Evolutionary conservation across 192 early-diverging fungal species (phyloP).

Genomic region (Podila epicladia): DNA sequence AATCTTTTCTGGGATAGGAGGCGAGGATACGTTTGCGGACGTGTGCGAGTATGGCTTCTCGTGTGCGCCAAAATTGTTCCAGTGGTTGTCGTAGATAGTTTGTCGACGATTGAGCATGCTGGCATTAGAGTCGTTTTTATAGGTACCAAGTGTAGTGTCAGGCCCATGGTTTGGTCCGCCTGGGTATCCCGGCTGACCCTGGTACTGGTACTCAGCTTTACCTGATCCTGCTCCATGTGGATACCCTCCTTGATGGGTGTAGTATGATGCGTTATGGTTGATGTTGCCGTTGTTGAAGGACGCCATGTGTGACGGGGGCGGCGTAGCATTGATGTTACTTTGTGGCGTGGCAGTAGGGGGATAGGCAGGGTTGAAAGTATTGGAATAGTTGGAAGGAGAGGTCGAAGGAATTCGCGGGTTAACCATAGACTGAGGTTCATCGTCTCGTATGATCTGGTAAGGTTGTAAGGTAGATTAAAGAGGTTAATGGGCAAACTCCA

Average conservation of each 20-base stretch:
- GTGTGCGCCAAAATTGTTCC: conserved; percentile 36
- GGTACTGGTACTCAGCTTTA: background rate
- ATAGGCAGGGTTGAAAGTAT: conserved; percentile 19
- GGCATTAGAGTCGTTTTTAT: background rate
- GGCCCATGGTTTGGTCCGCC: background rate
- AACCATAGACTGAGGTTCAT: conserved; percentile 41
- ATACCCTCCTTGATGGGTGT: background rate
- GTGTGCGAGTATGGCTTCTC: conserved; percentile 2
- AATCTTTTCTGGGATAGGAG: conserved; percentile 33
- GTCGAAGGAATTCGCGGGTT: conserved; percentile 10
- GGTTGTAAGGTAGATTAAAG: background rate
- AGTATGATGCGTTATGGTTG: background rate
- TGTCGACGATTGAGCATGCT: conserved; percentile 13
- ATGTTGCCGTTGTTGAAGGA: background rate
- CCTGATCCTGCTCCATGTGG: background rate
- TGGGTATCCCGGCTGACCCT: background rate
- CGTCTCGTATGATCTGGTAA: conserved; percentile 25
- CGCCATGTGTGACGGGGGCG: background rate
- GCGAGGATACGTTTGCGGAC: background rate
- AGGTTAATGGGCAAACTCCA: background rate
- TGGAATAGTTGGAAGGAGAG: background rate
- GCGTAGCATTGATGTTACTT: conserved; percentile 22
- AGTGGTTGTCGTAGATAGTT: conserved; percentile 37
- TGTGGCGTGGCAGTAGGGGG: conserved; percentile 39
- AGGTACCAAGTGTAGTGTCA: background rate